These are phyloP conservation scores for Aspergillus cejpii DNA, from an alignment of 2,329 filamentous ascomycete species.

Conservation along the genomic window DNA sequence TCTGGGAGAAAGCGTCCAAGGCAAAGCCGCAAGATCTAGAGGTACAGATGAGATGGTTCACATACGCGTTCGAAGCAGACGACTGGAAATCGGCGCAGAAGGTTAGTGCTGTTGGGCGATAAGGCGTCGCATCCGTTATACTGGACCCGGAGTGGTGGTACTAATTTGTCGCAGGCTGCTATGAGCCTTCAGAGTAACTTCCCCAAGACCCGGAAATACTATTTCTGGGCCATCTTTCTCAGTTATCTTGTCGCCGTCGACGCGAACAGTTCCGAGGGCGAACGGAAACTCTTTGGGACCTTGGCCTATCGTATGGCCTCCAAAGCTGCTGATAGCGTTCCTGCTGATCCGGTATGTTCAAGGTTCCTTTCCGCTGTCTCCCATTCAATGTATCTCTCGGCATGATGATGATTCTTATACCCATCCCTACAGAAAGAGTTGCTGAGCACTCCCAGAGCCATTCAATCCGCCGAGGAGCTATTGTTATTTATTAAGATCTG, in stretches of 20 bases:
- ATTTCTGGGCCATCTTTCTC: conserved; percentile 46
- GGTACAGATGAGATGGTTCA: conserved; percentile 43
- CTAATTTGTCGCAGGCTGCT: conserved; percentile 35
- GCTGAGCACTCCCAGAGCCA: conserved; percentile 38
- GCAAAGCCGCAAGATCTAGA: conserved; percentile 40
- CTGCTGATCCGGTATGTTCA: conserved; percentile 38
- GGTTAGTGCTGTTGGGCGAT: conserved; percentile 28
- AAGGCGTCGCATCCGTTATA: background rate
- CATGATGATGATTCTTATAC: conserved; percentile 17
- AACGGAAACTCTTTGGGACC: conserved; percentile 45
- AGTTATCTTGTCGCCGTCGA: conserved; percentile 39
- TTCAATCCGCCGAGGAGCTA: conserved; percentile 44
- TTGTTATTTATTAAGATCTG: conserved; percentile 42
- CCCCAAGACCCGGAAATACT: conserved; percentile 43
- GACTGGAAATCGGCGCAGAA: conserved; percentile 47
- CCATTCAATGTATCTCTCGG: conserved; percentile 1
- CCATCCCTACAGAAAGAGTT: conserved; percentile 33
- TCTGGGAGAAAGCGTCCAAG: conserved; percentile 46
- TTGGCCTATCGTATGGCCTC: conserved; percentile 46
- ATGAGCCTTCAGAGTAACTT: conserved; percentile 48
- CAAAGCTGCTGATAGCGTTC: conserved; percentile 42
- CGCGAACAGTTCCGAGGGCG: conserved; percentile 33
- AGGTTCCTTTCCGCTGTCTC: background rate
- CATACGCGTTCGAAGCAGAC: conserved; percentile 34
- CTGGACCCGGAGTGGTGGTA: conserved; percentile 7